Evolutionary conservation across 805 yeast species (phyloP).

Genomic region (Candida vaughaniae): DNA sequence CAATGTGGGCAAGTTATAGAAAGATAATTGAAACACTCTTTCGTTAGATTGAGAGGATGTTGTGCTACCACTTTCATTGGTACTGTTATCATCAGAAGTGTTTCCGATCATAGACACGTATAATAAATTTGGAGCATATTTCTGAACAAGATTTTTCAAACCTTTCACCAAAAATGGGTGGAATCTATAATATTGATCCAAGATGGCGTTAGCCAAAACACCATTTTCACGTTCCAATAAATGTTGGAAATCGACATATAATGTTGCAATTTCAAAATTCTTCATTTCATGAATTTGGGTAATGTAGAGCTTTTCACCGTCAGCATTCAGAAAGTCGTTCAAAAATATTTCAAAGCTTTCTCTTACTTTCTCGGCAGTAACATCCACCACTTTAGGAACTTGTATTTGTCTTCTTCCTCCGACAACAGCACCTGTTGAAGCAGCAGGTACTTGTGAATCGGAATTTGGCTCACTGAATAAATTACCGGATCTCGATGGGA

Average conservation of each 20-base stretch:
- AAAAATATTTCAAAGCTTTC: slow-evolving; percentile 87
- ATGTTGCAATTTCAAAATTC: slow-evolving; percentile 67
- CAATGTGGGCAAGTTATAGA: slow-evolving; percentile 79
- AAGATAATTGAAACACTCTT: slow-evolving; percentile 83
- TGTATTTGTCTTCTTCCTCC: slow-evolving; percentile 59
- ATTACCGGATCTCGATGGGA: slow-evolving; percentile 26
- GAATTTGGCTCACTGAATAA: slow-evolving; percentile 22
- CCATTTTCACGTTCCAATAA: slow-evolving; percentile 75
- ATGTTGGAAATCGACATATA: slow-evolving; percentile 85
- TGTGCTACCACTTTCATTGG: slow-evolving; percentile 18
- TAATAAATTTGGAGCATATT: slow-evolving; percentile 68
- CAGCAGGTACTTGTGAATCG: slow-evolving; percentile 8
- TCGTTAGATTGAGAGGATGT: slow-evolving; percentile 54
- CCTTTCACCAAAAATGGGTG: slow-evolving; percentile 80
- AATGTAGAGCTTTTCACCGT: slow-evolving; percentile 59
- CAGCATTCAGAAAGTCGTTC: slow-evolving; percentile 53
- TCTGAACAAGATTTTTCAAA: slow-evolving; percentile 67
- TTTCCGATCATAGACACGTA: slow-evolving; percentile 44
- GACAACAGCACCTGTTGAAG: slow-evolving; percentile 14
- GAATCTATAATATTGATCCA: slow-evolving; percentile 91
- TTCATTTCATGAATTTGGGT: slow-evolving; percentile 82
- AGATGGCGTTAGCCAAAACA: slow-evolving; percentile 82
- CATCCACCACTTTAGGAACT: slow-evolving; percentile 85
- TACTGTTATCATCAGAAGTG: slow-evolving; percentile 29
- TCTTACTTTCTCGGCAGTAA: slow-evolving; percentile 90